Evolutionary conservation across 2,329 filamentous ascomycete species (phyloP), one percentile per base, ranked within the genome.

Genomic region (Cladophialophora carrionii): DNA sequence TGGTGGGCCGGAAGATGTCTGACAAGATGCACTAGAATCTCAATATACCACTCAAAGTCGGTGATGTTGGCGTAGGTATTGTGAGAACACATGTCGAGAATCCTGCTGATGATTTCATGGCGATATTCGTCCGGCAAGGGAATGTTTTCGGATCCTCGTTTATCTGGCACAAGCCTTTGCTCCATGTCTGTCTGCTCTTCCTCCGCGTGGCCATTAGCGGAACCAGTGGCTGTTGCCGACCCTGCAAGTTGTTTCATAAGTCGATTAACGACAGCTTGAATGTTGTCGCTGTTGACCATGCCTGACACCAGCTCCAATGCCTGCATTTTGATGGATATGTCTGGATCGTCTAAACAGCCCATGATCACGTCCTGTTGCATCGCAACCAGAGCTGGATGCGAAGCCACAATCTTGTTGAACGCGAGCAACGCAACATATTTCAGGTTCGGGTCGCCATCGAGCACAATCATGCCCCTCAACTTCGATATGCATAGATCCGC

Each of bases 21-120:
- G 24, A 73, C 87, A 14, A 99, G 84, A 74, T 96, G 92, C 4
- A 91, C 89, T 32, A 99, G 80, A 31, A 96, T 87, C 70, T 95
- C 91, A 70, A 98, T 90, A 76, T 98, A 98, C 95, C 95, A 99
- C 71, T 97, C 94, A 76, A 99, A 99, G 75, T 99, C 94, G 59
- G 84, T 81, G 55, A 99, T 83, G 73, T 92, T 91, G 46, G 85
- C 85, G 76, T 98, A 99, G 67, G 92, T 96, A 70, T 93, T 90
- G 69, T 88, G 87, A 8, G 92, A 91, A 76, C 94, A 98, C 87
- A 99, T 96, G 66, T 88, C 87, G 10, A 98, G 76, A 66, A 98
- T 92, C 65, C 90, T 86, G 63, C 85, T 84, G 59, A 98, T 91
- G 22, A 97, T 91, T 72, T 91, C 91, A 43, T 88, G 81, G 58